These are phyloP conservation scores for Lenzites betulinus DNA, from an alignment of 768 basidiomycete genomes.

Conservation along the genomic window DNA sequence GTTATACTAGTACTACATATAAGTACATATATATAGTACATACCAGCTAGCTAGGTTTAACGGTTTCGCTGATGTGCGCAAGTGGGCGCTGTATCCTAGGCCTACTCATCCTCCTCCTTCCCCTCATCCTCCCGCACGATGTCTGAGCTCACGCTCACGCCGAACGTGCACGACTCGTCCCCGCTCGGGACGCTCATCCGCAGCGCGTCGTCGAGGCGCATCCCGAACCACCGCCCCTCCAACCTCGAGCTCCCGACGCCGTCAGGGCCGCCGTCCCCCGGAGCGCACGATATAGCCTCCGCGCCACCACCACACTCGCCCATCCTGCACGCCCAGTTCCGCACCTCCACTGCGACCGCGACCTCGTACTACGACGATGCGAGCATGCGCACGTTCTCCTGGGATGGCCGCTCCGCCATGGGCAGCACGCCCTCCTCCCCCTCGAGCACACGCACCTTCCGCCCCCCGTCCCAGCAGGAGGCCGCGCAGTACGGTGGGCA, in stretches of 20 bases:
- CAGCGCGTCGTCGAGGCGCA: slow-evolving; percentile 50
- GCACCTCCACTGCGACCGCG: slow-evolving; percentile 41
- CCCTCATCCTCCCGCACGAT: no score
- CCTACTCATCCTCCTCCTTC: neutral
- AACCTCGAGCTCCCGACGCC: slow-evolving; percentile 19
- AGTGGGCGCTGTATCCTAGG: neutral
- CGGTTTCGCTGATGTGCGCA: no score
- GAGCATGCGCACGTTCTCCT: slow-evolving; percentile 20
- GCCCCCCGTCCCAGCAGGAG: neutral
- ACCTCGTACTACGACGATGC: slow-evolving; percentile 28
- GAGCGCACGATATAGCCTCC: neutral
- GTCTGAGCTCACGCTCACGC: slow-evolving; percentile 17
- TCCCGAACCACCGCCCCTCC: slow-evolving; percentile 22
- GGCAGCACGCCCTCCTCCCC: slow-evolving; percentile 5
- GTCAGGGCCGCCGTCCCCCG: no score
- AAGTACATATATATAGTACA: no score
- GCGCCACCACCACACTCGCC: slow-evolving; percentile 43
- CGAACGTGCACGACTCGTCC: slow-evolving; percentile 43
- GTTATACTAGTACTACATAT: no score
- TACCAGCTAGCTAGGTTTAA: no score
- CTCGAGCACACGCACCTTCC: slow-evolving; percentile 10
- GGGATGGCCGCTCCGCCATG: slow-evolving; percentile 11
- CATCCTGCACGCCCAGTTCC: slow-evolving; percentile 51
- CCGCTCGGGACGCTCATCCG: slow-evolving; percentile 62
- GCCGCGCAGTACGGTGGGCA: neutral